Percentiles rank a stretch among this genome's conserved stretches.
Conservation (phyloP, 2,329 filamentous ascomycete species). For the Sarocladium oryzae region DNA sequence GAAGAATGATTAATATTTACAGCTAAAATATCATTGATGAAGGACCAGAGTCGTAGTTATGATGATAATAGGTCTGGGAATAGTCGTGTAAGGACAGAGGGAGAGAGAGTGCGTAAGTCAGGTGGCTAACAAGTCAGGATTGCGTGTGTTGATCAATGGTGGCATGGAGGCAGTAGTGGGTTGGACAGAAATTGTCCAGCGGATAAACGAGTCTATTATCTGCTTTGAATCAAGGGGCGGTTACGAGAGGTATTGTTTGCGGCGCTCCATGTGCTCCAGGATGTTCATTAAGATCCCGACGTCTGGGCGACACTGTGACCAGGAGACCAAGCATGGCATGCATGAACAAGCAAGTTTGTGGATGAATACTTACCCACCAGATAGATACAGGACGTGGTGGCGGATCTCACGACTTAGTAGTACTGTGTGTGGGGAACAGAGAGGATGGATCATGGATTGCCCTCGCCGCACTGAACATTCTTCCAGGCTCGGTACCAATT, state of each 20-base stretch:
- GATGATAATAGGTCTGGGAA: not conserved
- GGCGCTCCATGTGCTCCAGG: not conserved
- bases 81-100: not conserved
- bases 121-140: too few species aligned
- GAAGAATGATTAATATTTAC: not conserved
- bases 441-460: not conserved
- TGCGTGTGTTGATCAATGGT: too few species aligned
- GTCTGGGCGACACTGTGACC: not conserved
- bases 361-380: not conserved
- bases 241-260: constrained; percentile 1
- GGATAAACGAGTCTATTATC: not conserved
- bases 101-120: not conserved
- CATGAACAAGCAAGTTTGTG: not conserved
- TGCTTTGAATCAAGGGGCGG: not conserved
- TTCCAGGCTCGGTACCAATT: not conserved
- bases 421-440: not conserved
- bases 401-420: not conserved
- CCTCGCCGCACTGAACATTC: not conserved
- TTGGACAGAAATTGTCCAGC: not conserved
- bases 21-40: not conserved
- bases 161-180: too few species aligned
- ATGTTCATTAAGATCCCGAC: too few species aligned
- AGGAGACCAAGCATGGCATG: not conserved
- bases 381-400: not conserved
- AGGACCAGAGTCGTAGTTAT: too few species aligned